phyloP scores from a whole-genome alignment of 352 stramenopile species.

The Phytophthora multivora region DNA sequence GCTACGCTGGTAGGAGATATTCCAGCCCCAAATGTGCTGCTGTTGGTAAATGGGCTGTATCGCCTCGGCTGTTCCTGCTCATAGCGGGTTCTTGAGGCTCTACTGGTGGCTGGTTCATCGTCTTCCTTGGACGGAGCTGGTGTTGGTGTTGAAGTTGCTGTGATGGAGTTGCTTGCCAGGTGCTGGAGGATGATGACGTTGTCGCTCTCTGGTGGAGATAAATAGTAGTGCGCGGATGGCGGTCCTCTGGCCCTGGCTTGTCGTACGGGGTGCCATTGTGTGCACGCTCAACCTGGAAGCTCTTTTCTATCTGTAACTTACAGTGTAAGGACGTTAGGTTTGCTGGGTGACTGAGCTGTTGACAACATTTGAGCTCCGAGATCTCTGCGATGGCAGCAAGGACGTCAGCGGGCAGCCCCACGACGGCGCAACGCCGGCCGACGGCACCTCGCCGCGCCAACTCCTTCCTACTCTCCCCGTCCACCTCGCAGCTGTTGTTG shows the following conservation, averaged over 20 bases:
- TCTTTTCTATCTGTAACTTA: slow-evolving; percentile 10
- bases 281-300: neutral
- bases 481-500: slow-evolving; percentile 16
- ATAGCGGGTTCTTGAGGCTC: neutral
- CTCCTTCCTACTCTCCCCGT: slow-evolving; percentile 32
- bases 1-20: slow-evolving; percentile 4
- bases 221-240: slow-evolving; percentile 17
- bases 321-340: too few species aligned
- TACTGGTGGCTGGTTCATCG: neutral
- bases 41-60: neutral
- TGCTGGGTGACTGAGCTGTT: neutral
- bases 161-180: neutral
- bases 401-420: slow-evolving; percentile 22
- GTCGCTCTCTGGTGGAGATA: slow-evolving; percentile 10
- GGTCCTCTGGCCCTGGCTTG: neutral
- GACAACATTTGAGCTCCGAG: slow-evolving; percentile 23
- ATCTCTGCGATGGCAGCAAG: slow-evolving; percentile 26
- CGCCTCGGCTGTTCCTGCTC: neutral
- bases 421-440: slow-evolving; percentile 39
- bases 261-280: neutral
- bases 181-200: neutral
- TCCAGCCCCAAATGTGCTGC: too few species aligned
- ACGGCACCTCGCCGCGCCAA: slow-evolving; percentile 40
- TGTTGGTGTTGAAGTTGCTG: neutral
- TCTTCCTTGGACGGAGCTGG: slow-evolving; percentile 2